Evolutionary conservation across 495 filamentous ascomycete genomes (phyloP), one percentile per base, ranked within the genome.

Genomic region (Cercophora scortea): DNA sequence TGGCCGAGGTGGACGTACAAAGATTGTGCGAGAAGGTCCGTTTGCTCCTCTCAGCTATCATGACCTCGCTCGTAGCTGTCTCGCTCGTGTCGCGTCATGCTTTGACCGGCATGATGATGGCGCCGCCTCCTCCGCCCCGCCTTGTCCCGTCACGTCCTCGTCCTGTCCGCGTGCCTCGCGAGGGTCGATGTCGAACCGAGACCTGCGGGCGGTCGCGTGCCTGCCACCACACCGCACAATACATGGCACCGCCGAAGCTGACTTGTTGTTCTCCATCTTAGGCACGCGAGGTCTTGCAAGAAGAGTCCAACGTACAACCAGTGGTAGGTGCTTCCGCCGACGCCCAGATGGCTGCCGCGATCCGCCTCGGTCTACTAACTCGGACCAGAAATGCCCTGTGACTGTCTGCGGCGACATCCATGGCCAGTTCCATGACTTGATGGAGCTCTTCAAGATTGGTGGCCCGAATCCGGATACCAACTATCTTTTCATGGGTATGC

Each of bases 231-330:
- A 33, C 16, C 25, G 25, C 25, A 25, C 25, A 25, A 25, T 25
- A 25, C 25, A 25, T 25, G 25, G 25, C 25, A 35, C 34, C 34
- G 47, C 33, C 45, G 32, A 47, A 19, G 38, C 42, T 42, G n/a
- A 36, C 48, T 41, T 58, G 45, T 41, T 44, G 19, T 49, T 8
- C 50, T 13, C 47, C 51, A 32, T 52, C 61, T 39, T 60, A 96
- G 91, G 93, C 94, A 55, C 79, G 92, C 72, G 94, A 97, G 66
- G 91, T 98, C 45, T 79, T 98, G 56, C 89, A 95, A 71, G 89
- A 95, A 18, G 93, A 98, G 72, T 95, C 90, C 44, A 98, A 98
- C 64, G 93, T 98, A 54, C 93, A 98, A 74, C 93, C 94, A 64
- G 93, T 98, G 69, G 91, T 96, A 87, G 71, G 90, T 79, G 61